phyloP scores from a whole-genome alignment of 169 alveolate species.

The Ichthyophthirius multifiliis region DNA sequence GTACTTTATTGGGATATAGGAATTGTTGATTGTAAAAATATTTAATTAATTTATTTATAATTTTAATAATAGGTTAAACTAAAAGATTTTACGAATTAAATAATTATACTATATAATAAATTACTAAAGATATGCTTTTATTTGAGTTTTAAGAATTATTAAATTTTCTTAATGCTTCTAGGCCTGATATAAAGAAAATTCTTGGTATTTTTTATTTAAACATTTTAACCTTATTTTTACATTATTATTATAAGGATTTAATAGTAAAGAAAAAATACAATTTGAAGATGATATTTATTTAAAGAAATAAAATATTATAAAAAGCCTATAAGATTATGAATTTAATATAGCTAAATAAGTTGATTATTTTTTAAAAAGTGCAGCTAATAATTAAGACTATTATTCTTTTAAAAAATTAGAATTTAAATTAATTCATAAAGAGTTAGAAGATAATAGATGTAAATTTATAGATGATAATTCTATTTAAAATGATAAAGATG shows the following conservation, averaged over 20 bases:
- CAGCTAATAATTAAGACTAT: background rate
- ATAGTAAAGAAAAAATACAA: background rate
- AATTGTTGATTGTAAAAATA: background rate
- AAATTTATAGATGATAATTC: background rate
- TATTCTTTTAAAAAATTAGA: background rate
- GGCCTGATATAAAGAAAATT: slow-evolving; percentile 3
- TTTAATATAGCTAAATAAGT: background rate
- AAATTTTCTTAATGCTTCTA: background rate
- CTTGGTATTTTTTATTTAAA: background rate
- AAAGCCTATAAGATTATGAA: slow-evolving; percentile 4
- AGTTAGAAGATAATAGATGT: background rate
- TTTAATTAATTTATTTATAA: background rate
- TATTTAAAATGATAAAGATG: background rate
- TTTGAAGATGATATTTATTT: slow-evolving; percentile 2
- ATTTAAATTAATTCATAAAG: background rate
- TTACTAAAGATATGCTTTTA: background rate
- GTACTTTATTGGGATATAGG: background rate
- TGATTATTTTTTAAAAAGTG: background rate
- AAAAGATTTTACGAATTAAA: background rate
- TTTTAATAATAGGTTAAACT: background rate
- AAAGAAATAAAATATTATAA: background rate
- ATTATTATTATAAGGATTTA: background rate
- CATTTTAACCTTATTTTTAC: background rate
- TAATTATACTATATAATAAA: background rate
- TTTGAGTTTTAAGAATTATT: background rate